Percentiles rank a stretch among this genome's conserved stretches.
These are phyloP conservation scores for Pythium plurisporium DNA, from an alignment of 352 stramenopile species.

Conservation along the genomic window DNA sequence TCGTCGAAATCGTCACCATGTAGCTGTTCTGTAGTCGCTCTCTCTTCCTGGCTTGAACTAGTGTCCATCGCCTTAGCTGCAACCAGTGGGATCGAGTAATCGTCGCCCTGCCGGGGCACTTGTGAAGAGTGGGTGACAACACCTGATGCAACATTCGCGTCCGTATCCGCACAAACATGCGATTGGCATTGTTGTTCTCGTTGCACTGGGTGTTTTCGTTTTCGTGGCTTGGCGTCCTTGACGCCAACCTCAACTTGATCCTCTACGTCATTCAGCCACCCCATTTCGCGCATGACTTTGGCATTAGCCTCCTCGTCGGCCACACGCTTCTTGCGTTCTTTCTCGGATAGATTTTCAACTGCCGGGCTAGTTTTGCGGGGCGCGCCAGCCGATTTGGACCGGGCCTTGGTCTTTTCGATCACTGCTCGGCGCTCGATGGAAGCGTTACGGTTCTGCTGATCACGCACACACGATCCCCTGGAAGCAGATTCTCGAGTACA, in stretches of 20 bases:
- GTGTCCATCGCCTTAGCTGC: too few species aligned
- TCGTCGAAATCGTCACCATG: too few species aligned
- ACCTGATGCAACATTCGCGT: too few species aligned
- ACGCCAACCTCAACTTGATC: not conserved
- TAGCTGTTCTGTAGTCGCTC: too few species aligned
- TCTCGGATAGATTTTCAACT: not conserved
- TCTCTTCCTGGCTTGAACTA: too few species aligned
- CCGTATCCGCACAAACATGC: too few species aligned
- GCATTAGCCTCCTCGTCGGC: not conserved
- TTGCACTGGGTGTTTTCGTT: not conserved
- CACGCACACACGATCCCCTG: too few species aligned
- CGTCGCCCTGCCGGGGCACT: too few species aligned
- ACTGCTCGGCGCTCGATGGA: not conserved
- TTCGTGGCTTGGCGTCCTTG: not conserved
- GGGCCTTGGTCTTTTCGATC: constrained; percentile 6
- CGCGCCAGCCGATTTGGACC: not conserved
- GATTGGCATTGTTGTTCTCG: not conserved
- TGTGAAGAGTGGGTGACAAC: too few species aligned
- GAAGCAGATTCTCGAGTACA: not conserved
- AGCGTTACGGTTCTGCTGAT: too few species aligned
- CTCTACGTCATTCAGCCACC: constrained; percentile 7
- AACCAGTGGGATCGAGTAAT: too few species aligned
- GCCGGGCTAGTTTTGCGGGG: not conserved
- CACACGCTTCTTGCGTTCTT: not conserved
- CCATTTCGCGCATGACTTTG: constrained; percentile 12